Base-by-base conservation (phyloP, 2,329 filamentous ascomycete genomes). In the Aspergillus sp. region DNA sequence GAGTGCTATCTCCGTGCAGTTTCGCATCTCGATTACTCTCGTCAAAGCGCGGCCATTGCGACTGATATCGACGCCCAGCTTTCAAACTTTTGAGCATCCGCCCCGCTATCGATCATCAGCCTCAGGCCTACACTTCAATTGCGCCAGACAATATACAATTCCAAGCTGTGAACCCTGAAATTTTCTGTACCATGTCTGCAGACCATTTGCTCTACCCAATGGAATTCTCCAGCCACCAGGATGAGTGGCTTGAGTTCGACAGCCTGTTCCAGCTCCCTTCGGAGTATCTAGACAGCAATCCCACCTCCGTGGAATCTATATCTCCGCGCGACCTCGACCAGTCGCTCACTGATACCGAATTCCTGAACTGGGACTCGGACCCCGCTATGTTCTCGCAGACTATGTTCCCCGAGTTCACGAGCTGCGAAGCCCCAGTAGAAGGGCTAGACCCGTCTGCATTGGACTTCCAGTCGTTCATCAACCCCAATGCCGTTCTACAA, bases 191-290 rank as follows among this genome's bases (percentile, higher is more conserved):
- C 40, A 73, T 73, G 70, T 65, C 69, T 49, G 54, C 63, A 17
- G 65, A 72, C 40, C 65, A 67, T 55, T 65, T 66, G 54, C 65
- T 71, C 50, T 64, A 56, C 39, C 59, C 62, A 27, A 63, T 65
- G 52, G 66, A 67, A 40, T 61, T 56, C 27, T 56, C 62, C 6
- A 56, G 43, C 35, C 63, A 55, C 39, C 55, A 63, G 35, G 63
- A 71, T 40, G 71, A 73, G 48, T 70, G 66, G 64, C 59, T 71
- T 37, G 70, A 73, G 59, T 73, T 74, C 53, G 70, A 73, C 50
- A 66, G 69, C 60, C 70, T 70, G 54, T 68, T 74, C 54, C 66
- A 73, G 45, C 64, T 72, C 17, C 60, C 66, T 19, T 55, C 66
- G 14, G 65, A 56, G 19, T 68, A 69, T 55, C 56, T 66, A 57